These are phyloP conservation scores for Cryphonectria nitschkei DNA, from an alignment of 2,329 filamentous ascomycete genomes.

Conservation along the genomic window DNA sequence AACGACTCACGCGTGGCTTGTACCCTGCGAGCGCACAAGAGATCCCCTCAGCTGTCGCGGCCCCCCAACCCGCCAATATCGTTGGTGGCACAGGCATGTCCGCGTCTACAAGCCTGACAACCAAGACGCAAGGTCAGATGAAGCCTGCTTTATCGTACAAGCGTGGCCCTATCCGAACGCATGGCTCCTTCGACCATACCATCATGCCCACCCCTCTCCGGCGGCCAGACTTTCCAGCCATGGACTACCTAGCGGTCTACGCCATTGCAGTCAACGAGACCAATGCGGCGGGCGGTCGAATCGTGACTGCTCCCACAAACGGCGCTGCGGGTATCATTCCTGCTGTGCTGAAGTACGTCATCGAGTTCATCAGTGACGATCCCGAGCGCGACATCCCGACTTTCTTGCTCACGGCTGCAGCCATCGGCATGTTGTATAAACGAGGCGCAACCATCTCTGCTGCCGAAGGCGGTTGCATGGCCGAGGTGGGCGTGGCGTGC, in stretches of 20 bases:
- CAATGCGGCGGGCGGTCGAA: constrained; percentile 54
- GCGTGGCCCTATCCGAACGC: constrained; percentile 45
- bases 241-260: constrained; percentile 56
- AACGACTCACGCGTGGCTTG: constrained; percentile 49
- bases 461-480: constrained; percentile 57
- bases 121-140: constrained; percentile 46
- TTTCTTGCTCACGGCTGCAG: constrained; percentile 53
- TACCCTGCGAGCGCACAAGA: constrained; percentile 41
- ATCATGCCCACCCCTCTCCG: constrained; percentile 50
- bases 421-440: constrained; percentile 58
- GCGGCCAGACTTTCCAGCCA: constrained; percentile 52
- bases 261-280: constrained; percentile 58
- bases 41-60: constrained; percentile 11
- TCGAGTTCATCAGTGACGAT: constrained; percentile 55
- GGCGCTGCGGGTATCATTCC: constrained; percentile 56
- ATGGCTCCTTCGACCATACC: constrained; percentile 50
- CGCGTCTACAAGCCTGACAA: constrained; percentile 40
- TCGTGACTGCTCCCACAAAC: constrained; percentile 56
- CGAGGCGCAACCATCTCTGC: constrained; percentile 56
- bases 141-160: constrained; percentile 42
- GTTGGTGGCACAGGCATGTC: constrained; percentile 18
- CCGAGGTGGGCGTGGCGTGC: constrained; percentile 56
- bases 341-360: constrained; percentile 53
- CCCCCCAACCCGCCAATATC: constrained; percentile 11
- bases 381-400: constrained; percentile 51